Base-by-base conservation (phyloP, 2,329 filamentous ascomycete species). In the Fusarium sp. region DNA sequence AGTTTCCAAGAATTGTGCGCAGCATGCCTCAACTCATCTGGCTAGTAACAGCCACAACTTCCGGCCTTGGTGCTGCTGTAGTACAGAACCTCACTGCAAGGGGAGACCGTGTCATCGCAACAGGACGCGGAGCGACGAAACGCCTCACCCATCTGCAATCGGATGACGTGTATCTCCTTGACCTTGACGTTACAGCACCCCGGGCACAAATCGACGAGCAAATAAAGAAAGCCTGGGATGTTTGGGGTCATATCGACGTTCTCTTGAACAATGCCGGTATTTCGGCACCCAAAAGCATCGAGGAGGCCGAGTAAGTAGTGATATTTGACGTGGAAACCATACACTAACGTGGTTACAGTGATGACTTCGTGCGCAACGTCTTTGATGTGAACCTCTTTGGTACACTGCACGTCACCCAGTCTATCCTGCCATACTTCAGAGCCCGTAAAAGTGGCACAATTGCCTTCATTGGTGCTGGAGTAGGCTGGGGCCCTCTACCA, bases 371-470 rank as follows among this genome's bases (percentile, higher is more conserved):
- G 2, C 40, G 26, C 1, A 56, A 58, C 10, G 17, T 58, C 6
- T 58, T 58, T 6, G 34, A 58, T 6, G 56, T 58, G 4, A 58
- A 58, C 17, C n/a, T 58, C 2, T 58, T 58, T 48, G 56, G 51
- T 4, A 40, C 42, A 12, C 3, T 58, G 0, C 40, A 58, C 15
- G 51, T 58, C 2, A 56, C 56, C 8, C 56, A 56, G n/a, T 30
- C 51, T 19, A 56, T 57, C 19, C 23, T 58, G 14, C 56, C 56
- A 3, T 42, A 36, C 24, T 56, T 58, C 19, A 32, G 56, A 23
- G 15, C 28, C 2, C 51, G 17, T 14, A 4, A 36, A 4, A 40
- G 34, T 10, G 42, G 56, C 4, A 40, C 34, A 5, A 5, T 56
- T 8, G 56, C 42, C 5, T 58, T 58, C 7, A 48, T 56, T 8